Base-by-base conservation (phyloP, 73 alveolate genomes). In the Effrenium voratum region DNA sequence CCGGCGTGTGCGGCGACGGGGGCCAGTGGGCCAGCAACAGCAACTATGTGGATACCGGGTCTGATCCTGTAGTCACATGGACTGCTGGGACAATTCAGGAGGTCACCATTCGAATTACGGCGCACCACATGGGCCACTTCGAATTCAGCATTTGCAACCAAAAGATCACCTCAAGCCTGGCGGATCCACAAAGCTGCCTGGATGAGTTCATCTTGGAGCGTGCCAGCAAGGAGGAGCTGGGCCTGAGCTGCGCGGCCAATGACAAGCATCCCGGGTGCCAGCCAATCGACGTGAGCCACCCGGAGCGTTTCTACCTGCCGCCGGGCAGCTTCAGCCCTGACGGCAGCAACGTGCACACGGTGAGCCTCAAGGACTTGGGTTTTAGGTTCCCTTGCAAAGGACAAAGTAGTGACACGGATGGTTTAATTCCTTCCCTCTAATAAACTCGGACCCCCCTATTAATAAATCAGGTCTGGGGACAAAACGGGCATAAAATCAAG, bases 51-150 rank as follows among this genome's bases (percentile, higher is more conserved):
- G 38, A 86, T 30, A 82, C 94, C 32, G 94, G 94, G 4, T 40
- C 45, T 43, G 49, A 73, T 32, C 94, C 94, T 1, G 32, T 59
- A 3, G 55, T 81, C 28, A 3, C 93, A 0, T 66, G 47, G 83
- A 87, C 72, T 1, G 84, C 95, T 13, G 95, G 95, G 44, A 63
- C 50, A 28, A 66, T 91, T 79, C 90, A 66, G 57, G 59, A 46
- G 50, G 79, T 36, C 28, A n/a, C n/a, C n/a, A n/a, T n/a, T n/a
- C n/a, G 32, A 46, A 91, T 91, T 60, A 91, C 98, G 2, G 98
- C 98, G 55, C 98, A 91, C 59, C 98, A 91, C 98, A 91, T 70
- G 77, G 98, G 98, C 28, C 98, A 91, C 76, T 91, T 91, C 34
- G 98, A 91, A 49, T 91, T 91, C 90, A 73, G 90, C 75, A 76